These are phyloP conservation scores for Ascoidea tarda DNA, from an alignment of 805 yeast species.

Conservation along the genomic window DNA sequence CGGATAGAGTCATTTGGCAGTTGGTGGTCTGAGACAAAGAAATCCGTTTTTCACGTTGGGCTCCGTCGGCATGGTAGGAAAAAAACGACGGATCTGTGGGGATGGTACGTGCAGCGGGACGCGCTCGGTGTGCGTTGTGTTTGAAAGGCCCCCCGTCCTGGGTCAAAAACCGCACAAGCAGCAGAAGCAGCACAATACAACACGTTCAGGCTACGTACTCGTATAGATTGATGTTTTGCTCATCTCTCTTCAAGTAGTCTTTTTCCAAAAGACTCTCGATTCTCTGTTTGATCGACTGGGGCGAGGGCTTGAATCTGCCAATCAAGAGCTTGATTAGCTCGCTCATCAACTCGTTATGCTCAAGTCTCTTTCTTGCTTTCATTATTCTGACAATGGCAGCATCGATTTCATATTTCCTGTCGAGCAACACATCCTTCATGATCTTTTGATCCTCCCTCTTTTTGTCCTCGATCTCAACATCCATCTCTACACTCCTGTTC, in stretches of 20 bases:
- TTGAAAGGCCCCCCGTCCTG: background rate
- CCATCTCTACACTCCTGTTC: constrained; percentile 13
- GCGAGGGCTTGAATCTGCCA: constrained; percentile 56
- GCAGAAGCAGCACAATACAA: too few relatives aligned
- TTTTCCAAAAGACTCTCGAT: constrained; percentile 65
- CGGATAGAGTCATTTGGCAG: too few relatives aligned
- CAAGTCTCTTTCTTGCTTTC: constrained; percentile 54
- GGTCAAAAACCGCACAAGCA: background rate
- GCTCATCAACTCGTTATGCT: constrained; percentile 52
- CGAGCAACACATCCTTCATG: constrained; percentile 39
- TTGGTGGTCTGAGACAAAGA: background rate
- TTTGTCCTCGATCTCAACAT: background rate
- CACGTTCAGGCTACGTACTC: constrained; percentile 45
- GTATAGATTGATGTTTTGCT: constrained; percentile 41
- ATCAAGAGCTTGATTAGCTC: constrained; percentile 48
- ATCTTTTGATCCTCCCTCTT: constrained; percentile 23
- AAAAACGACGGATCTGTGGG: background rate
- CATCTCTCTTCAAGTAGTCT: constrained; percentile 68
- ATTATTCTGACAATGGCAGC: constrained; percentile 83
- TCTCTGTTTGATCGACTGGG: constrained; percentile 52
- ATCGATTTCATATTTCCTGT: constrained; percentile 56
- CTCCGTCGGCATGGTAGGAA: background rate
- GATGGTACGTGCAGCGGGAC: background rate
- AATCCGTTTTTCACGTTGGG: background rate
- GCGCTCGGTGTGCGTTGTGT: background rate